phyloP scores from a whole-genome alignment of 441 rosid genomes.

The Kokia cookei region DNA sequence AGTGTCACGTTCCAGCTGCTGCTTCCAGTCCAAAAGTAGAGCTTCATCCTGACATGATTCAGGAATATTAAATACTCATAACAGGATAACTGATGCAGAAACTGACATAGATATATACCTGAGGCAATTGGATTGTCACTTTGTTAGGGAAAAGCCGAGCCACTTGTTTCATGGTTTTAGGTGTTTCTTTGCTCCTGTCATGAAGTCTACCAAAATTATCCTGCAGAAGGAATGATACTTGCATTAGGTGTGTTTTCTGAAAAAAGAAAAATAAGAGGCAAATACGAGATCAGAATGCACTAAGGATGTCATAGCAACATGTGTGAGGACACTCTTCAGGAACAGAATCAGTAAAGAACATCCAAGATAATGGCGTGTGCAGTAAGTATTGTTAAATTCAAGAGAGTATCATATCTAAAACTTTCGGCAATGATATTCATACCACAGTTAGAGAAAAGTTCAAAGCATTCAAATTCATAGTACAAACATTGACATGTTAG shows the following conservation, averaged over 20 bases:
- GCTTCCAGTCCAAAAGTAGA: slow-evolving; percentile 93
- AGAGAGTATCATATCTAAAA: not conserved
- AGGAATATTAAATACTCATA: slow-evolving; percentile 17
- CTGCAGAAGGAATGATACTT: slow-evolving; percentile 31
- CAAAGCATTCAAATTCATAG: not conserved
- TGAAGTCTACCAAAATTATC: slow-evolving; percentile 86
- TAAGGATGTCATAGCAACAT: not conserved
- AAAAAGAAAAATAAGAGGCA: not conserved
- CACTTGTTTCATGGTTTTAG: slow-evolving; percentile 88
- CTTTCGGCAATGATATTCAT: not conserved
- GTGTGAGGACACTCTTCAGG: not conserved
- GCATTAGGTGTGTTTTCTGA: not conserved
- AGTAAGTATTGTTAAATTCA: not conserved
- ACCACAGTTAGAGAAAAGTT: not conserved
- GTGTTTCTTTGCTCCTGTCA: slow-evolving; percentile 88
- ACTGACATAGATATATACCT: slow-evolving; percentile 37
- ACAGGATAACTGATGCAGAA: not conserved
- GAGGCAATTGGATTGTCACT: slow-evolving; percentile 94
- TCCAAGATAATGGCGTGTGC: not conserved
- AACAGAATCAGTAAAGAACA: not conserved
- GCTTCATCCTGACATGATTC: slow-evolving; percentile 71
- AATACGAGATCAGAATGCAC: not conserved
- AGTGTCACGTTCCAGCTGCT: slow-evolving; percentile 81
- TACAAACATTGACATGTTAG: not conserved
- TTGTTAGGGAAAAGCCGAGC: slow-evolving; percentile 92